These are phyloP conservation scores for Exophiala phaeomuriformis DNA, from an alignment of 2,329 filamentous ascomycete genomes.

Conservation along the genomic window DNA sequence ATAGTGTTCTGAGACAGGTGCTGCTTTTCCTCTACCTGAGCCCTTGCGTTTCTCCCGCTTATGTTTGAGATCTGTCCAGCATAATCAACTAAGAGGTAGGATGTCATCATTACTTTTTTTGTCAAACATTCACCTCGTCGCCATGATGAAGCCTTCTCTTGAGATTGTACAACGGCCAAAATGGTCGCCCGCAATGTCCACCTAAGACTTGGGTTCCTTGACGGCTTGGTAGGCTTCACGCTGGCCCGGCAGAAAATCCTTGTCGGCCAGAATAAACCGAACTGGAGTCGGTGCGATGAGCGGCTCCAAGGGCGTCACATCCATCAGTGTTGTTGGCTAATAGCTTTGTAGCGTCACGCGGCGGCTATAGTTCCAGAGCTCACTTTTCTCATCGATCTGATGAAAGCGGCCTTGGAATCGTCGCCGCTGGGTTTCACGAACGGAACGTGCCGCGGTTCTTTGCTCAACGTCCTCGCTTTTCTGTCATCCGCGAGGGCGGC, in stretches of 20 bases:
- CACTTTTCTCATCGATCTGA: constrained; percentile 8
- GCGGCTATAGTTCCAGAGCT: constrained; percentile 10
- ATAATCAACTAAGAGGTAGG: too few species aligned
- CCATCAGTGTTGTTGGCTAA: constrained; percentile 6
- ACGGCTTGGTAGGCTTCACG: constrained; percentile 32
- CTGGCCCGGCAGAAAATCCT: constrained; percentile 30
- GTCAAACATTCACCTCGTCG: constrained; percentile 10
- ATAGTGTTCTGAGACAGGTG: too few species aligned
- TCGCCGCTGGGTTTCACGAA: constrained; percentile 14
- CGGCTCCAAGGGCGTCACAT: constrained; percentile 17
- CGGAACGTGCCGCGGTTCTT: constrained; percentile 10
- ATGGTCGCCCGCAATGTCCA: constrained; percentile 33
- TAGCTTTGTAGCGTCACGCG: constrained; percentile 16
- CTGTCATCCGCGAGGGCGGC: constrained; percentile 10
- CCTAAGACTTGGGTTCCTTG: constrained; percentile 35
- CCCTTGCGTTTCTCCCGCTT: too few species aligned
- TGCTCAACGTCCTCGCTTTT: constrained; percentile 6
- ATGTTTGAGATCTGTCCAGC: too few species aligned
- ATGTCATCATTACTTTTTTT: neutral
- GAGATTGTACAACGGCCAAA: constrained; percentile 33
- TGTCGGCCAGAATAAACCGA: constrained; percentile 31
- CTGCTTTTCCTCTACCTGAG: too few species aligned
- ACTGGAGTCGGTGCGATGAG: constrained; percentile 34
- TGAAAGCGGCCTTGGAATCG: constrained; percentile 10
- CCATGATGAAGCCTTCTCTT: constrained; percentile 3